phyloP scores from a whole-genome alignment of 768 basidiomycete genomes.

The Boletus eberwhitei region DNA sequence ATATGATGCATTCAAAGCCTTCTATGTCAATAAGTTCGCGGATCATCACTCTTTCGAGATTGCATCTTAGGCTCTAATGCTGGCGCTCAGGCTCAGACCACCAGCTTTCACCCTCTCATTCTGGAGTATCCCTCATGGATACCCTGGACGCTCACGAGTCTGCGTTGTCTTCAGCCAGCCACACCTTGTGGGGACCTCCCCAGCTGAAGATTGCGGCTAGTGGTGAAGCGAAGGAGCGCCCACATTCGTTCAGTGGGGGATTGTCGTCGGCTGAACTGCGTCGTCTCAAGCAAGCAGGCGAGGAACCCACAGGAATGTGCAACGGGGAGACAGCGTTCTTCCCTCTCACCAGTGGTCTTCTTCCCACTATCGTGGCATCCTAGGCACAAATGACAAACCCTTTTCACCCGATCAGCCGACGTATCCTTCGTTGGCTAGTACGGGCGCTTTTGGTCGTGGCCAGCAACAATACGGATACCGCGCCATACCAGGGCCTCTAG shows the following conservation, averaged over 20 bases:
- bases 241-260: slow-evolving; percentile 79
- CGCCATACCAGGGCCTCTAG: slow-evolving; percentile 31
- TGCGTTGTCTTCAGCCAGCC: slow-evolving; percentile 47
- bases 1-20: too few relatives aligned
- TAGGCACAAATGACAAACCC: slow-evolving; percentile 40
- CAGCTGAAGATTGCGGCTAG: slow-evolving; percentile 51
- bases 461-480: slow-evolving; percentile 53
- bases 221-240: slow-evolving; percentile 68
- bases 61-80: too few relatives aligned
- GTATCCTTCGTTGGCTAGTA: slow-evolving; percentile 66
- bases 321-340: slow-evolving; percentile 35
- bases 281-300: slow-evolving; percentile 69
- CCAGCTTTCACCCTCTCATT: slow-evolving; percentile 65
- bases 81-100: slow-evolving; percentile 63
- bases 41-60: too few relatives aligned
- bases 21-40: too few relatives aligned
- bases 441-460: slow-evolving; percentile 45
- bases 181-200: slow-evolving; percentile 52
- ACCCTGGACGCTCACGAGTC: slow-evolving; percentile 62
- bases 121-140: slow-evolving; percentile 81
- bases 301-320: slow-evolving; percentile 32
- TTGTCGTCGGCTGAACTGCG: slow-evolving; percentile 71
- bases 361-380: slow-evolving; percentile 46
- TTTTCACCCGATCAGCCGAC: slow-evolving; percentile 41
- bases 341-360: slow-evolving; percentile 50